Evolutionary conservation across 768 basidiomycete genomes (phyloP).

Genomic region (Rhodotorula paludigena): DNA sequence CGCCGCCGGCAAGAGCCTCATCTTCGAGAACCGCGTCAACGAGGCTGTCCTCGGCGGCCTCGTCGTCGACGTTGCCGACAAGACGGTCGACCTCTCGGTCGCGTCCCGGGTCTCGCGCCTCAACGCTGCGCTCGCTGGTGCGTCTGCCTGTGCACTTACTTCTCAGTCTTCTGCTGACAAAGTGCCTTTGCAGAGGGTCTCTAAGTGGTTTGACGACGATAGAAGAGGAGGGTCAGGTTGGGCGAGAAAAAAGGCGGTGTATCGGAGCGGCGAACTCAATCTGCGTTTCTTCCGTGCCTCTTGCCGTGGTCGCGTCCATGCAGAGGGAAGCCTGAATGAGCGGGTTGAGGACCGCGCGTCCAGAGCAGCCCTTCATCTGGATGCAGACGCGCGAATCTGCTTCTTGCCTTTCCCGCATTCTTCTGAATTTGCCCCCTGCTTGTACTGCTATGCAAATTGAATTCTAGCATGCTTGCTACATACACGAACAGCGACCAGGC

Average conservation of each 20-base stretch:
- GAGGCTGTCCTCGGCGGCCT: constrained; percentile 84
- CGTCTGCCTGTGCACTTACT: not conserved
- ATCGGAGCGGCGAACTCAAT: too few relatives aligned
- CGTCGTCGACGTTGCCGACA: constrained; percentile 95
- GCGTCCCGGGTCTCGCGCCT: constrained; percentile 90
- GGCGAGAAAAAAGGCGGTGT: not conserved
- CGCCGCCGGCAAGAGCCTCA: constrained; percentile 78
- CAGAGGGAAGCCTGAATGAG: too few relatives aligned
- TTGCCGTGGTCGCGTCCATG: too few relatives aligned
- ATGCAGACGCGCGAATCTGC: too few relatives aligned
- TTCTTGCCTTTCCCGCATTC: too few relatives aligned
- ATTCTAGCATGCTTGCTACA: too few relatives aligned
- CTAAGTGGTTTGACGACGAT: constrained; percentile 6
- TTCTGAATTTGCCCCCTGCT: too few relatives aligned
- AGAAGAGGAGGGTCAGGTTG: not conserved
- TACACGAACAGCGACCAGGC: too few relatives aligned
- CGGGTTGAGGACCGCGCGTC: too few relatives aligned
- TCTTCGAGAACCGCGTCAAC: constrained; percentile 93
- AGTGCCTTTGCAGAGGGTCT: constrained; percentile 22
- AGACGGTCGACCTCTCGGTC: constrained; percentile 93
- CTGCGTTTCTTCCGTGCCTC: too few relatives aligned
- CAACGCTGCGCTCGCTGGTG: constrained; percentile 70
- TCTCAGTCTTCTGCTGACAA: not conserved
- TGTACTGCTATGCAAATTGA: too few relatives aligned
- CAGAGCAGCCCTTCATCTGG: too few relatives aligned